Percentiles rank a stretch among this genome's conserved stretches.
Evolutionary conservation across 495 filamentous ascomycete genomes (phyloP).

Genomic region (Xylaria curta): DNA sequence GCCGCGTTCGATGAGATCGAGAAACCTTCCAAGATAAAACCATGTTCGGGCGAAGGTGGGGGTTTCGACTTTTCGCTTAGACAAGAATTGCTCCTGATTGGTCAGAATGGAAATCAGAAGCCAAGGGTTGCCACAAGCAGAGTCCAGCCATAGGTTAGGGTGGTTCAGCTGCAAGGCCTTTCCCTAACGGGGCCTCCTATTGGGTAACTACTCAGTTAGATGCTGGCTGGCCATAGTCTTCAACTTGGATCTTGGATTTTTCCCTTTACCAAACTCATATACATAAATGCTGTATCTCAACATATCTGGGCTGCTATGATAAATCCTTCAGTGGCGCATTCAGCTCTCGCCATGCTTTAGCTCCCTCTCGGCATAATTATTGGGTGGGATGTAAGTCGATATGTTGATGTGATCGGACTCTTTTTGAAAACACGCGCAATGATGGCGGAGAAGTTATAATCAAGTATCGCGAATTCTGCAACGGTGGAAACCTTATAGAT

Average conservation of each 20-base stretch:
- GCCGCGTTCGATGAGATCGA: conserved; percentile 15
- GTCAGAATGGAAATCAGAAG: neutral
- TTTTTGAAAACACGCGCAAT: neutral
- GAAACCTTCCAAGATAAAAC: conserved; percentile 2
- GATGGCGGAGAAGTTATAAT: neutral
- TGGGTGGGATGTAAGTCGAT: neutral
- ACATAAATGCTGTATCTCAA: neutral
- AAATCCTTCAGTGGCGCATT: conserved; percentile 2
- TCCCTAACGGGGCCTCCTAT: neutral
- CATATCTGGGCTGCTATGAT: neutral
- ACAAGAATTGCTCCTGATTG: conserved; percentile 16
- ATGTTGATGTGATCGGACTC: neutral
- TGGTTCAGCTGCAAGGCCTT: neutral
- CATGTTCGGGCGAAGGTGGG: conserved; percentile 19
- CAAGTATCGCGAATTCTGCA: no score
- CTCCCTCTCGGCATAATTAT: neutral
- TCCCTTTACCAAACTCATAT: conserved; percentile 2
- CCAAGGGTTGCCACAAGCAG: neutral
- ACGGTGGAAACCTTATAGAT: neutral
- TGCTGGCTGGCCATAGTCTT: neutral
- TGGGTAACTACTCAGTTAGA: neutral
- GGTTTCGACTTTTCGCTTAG: conserved; percentile 21
- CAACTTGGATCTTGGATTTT: neutral
- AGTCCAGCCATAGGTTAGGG: neutral
- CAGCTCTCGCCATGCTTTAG: conserved; percentile 1